phyloP scores from a whole-genome alignment of 108 stramenopile genomes.

The Skeletonema menzelii region DNA sequence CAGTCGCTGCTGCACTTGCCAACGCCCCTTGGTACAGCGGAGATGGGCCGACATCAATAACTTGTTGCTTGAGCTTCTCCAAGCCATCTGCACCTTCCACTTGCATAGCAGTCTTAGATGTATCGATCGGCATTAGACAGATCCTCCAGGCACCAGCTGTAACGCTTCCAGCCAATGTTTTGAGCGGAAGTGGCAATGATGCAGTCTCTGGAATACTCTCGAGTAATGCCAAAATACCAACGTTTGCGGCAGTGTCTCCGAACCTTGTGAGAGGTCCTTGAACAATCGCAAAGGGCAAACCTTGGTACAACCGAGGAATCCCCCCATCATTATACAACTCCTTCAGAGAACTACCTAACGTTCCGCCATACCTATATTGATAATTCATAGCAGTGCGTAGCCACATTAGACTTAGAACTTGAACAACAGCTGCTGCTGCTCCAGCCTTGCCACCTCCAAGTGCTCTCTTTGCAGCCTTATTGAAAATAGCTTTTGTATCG shows the following conservation, averaged over 20 bases:
- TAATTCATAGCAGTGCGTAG: slow-evolving; percentile 93
- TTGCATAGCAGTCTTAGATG: slow-evolving; percentile 94
- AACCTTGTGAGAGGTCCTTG: slow-evolving; percentile 93
- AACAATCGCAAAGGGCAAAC: slow-evolving; percentile 88
- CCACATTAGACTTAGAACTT: slow-evolving; percentile 97
- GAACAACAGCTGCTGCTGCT: slow-evolving; percentile 84
- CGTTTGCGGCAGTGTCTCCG: slow-evolving; percentile 97
- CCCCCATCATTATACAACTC: slow-evolving; percentile 90
- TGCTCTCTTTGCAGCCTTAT: slow-evolving; percentile 76
- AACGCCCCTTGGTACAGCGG: slow-evolving; percentile 86
- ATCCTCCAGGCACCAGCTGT: slow-evolving; percentile 90
- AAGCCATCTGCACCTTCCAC: slow-evolving; percentile 81
- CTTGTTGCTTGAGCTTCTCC: slow-evolving; percentile 44
- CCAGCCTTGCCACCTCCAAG: slow-evolving; percentile 90
- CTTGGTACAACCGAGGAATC: slow-evolving; percentile 89
- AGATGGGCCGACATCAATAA: slow-evolving; percentile 48
- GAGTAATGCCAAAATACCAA: slow-evolving; percentile 86
- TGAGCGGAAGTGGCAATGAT: slow-evolving; percentile 66
- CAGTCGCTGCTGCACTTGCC: slow-evolving; percentile 85
- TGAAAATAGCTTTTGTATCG: slow-evolving; percentile 26
- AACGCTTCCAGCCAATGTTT: slow-evolving; percentile 72
- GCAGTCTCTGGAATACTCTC: slow-evolving; percentile 64
- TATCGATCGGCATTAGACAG: slow-evolving; percentile 91
- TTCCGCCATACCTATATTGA: slow-evolving; percentile 85
- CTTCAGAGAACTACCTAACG: slow-evolving; percentile 56